phyloP scores from a whole-genome alignment of 2,329 filamentous ascomycete genomes.

The Lecanicillium sp. region DNA sequence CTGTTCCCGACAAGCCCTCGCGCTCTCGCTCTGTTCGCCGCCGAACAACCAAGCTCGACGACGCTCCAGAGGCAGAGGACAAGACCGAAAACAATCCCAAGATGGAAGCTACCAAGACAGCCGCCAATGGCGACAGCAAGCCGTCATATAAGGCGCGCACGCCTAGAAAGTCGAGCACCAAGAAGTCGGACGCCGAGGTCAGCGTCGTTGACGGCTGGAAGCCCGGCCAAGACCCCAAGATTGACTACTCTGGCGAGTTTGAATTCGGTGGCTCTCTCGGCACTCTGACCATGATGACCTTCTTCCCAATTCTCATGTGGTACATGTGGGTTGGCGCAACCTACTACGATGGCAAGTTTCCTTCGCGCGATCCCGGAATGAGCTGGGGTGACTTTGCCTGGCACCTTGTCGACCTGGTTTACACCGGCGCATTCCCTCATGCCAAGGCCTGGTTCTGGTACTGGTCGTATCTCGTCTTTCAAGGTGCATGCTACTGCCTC shows the following conservation, averaged over 20 bases:
- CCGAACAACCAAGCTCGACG: slow-evolving; percentile 43
- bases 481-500: slow-evolving; percentile 73
- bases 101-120: slow-evolving; percentile 9
- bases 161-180: slow-evolving; percentile 3
- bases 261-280: slow-evolving; percentile 90
- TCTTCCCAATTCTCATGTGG: slow-evolving; percentile 93
- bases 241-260: slow-evolving; percentile 55
- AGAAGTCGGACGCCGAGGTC: slow-evolving; percentile 14
- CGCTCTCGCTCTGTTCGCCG: slow-evolving; percentile 30
- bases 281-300: slow-evolving; percentile 75
- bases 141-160: slow-evolving; percentile 3
- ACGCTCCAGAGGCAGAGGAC: slow-evolving; percentile 39
- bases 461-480: slow-evolving; percentile 85
- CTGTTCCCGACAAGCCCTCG: slow-evolving; percentile 31
- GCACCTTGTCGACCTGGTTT: slow-evolving; percentile 65
- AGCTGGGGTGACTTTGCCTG: slow-evolving; percentile 60
- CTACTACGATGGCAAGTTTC: slow-evolving; percentile 82
- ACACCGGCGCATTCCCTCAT: slow-evolving; percentile 77
- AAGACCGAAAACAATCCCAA: slow-evolving; percentile 1
- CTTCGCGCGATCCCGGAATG: slow-evolving; percentile 57
- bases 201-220: slow-evolving; percentile 45
- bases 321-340: slow-evolving; percentile 98
- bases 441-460: slow-evolving; percentile 84
- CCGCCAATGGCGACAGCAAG: slow-evolving; percentile 11
- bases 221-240: slow-evolving; percentile 50